Conservation (phyloP, 2,329 filamentous ascomycete genomes). For the Scytalidium sp. region DNA sequence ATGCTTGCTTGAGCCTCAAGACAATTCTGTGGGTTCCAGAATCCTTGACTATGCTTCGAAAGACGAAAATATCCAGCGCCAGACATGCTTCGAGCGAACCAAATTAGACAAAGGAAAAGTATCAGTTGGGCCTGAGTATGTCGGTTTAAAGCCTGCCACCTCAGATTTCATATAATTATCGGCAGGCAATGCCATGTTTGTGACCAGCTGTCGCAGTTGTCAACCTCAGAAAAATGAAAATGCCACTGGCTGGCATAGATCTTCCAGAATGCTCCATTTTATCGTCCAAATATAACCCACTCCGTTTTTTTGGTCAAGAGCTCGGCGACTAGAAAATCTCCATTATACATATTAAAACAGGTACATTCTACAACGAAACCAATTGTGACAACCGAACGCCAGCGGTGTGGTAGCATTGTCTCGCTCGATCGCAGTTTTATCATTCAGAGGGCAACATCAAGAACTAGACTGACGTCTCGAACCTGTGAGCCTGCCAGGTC, state of each 20-base stretch:
- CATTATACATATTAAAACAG: slow-evolving; percentile 36
- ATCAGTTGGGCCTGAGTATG: neutral
- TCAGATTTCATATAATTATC: slow-evolving; percentile 17
- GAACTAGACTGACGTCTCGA: slow-evolving; percentile 92
- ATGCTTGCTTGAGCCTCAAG: neutral
- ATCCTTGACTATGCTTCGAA: slow-evolving; percentile 20
- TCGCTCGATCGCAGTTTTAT: slow-evolving; percentile 23
- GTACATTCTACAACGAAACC: slow-evolving; percentile 35
- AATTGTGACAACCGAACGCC: slow-evolving; percentile 35
- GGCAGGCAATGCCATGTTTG: slow-evolving; percentile 16
- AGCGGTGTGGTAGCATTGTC: slow-evolving; percentile 32
- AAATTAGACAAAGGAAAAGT: slow-evolving; percentile 25
- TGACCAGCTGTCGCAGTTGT: slow-evolving; percentile 3
- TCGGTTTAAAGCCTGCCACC: neutral
- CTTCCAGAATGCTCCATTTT: slow-evolving; percentile 13
- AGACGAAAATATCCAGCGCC: slow-evolving; percentile 18
- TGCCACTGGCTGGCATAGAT: neutral
- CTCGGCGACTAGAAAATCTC: slow-evolving; percentile 20
- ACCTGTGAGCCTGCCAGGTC: slow-evolving; percentile 88
- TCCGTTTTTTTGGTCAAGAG: slow-evolving; percentile 12
- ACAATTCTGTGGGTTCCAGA: slow-evolving; percentile 5
- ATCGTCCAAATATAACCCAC: slow-evolving; percentile 14
- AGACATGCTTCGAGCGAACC: slow-evolving; percentile 18
- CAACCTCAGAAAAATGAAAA: slow-evolving; percentile 8
- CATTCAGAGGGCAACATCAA: slow-evolving; percentile 78